Evolutionary conservation across 495 filamentous ascomycete species (phyloP).

Genomic region (Hypoxylon trugodes): DNA sequence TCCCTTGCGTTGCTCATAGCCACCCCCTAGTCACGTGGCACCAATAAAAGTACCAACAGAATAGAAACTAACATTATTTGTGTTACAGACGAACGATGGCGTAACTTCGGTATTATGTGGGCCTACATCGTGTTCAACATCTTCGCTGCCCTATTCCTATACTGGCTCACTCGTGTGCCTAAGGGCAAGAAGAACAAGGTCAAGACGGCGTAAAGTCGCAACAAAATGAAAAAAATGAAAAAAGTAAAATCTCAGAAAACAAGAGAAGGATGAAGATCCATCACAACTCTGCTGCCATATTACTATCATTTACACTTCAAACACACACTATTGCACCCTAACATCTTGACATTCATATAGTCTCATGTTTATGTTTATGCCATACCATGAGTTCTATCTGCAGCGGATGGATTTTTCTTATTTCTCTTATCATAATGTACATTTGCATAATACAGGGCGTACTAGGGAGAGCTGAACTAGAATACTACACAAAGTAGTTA

Average conservation of each 20-base stretch:
- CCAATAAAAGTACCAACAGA: background rate
- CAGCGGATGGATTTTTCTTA: background rate
- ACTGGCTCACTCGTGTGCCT: constrained; percentile 82
- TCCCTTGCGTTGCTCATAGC: background rate
- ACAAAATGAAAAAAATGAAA: background rate
- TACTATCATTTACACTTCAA: background rate
- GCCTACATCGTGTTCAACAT: constrained; percentile 83
- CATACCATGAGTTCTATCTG: background rate
- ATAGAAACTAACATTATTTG: constrained; percentile 18
- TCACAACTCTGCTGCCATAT: background rate
- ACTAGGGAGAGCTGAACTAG: constrained; percentile 4
- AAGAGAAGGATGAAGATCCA: background rate
- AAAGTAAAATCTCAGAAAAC: background rate
- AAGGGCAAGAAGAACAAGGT: constrained; percentile 61
- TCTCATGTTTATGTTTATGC: background rate
- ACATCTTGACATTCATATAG: background rate
- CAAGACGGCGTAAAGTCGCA: constrained; percentile 40
- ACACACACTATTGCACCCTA: background rate
- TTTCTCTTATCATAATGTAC: constrained; percentile 7
- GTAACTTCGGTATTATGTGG: constrained; percentile 75
- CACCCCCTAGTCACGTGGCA: background rate
- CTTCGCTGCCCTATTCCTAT: constrained; percentile 72
- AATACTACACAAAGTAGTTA: background rate
- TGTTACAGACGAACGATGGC: constrained; percentile 61
- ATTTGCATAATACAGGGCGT: constrained; percentile 16